These are phyloP conservation scores for Alternaria rosae DNA, from an alignment of 2,329 filamentous ascomycete species.

Conservation along the genomic window DNA sequence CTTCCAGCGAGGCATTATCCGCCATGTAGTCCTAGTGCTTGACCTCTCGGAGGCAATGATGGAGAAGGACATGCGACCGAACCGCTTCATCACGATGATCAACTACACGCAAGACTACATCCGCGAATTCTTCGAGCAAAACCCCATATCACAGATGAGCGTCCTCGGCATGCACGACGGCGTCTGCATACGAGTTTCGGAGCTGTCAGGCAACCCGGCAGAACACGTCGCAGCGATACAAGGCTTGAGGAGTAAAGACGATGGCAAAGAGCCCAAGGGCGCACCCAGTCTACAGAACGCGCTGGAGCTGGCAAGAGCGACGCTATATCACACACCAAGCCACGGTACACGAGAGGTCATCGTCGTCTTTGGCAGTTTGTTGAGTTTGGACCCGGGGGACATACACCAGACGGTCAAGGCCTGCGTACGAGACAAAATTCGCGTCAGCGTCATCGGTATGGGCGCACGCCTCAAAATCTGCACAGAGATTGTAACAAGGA, in stretches of 20 bases:
- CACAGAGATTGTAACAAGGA: constrained; percentile 84
- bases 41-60: constrained; percentile 94
- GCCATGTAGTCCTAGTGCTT: constrained; percentile 89
- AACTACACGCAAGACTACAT: constrained; percentile 88
- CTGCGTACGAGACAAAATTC: constrained; percentile 82
- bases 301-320: constrained; percentile 90
- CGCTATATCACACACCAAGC: constrained; percentile 88
- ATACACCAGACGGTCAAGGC: constrained; percentile 87
- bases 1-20: constrained; percentile 93
- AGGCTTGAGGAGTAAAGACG: constrained; percentile 68
- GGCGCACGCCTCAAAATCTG: constrained; percentile 93
- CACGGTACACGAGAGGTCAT: constrained; percentile 95
- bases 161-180: constrained; percentile 95
- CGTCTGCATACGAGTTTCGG: constrained; percentile 82
- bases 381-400: constrained; percentile 91
- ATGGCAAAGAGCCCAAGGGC: constrained; percentile 63
- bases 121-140: constrained; percentile 96
- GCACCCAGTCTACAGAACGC: constrained; percentile 81
- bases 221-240: constrained; percentile 84
- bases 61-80: constrained; percentile 93
- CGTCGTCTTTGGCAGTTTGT: constrained; percentile 87
- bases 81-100: constrained; percentile 80
- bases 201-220: constrained; percentile 89
- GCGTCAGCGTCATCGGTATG: constrained; percentile 87
- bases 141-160: constrained; percentile 94